These are phyloP conservation scores for Eucalyptus tenuipes DNA, from an alignment of 345 rosid species.

Conservation along the genomic window DNA sequence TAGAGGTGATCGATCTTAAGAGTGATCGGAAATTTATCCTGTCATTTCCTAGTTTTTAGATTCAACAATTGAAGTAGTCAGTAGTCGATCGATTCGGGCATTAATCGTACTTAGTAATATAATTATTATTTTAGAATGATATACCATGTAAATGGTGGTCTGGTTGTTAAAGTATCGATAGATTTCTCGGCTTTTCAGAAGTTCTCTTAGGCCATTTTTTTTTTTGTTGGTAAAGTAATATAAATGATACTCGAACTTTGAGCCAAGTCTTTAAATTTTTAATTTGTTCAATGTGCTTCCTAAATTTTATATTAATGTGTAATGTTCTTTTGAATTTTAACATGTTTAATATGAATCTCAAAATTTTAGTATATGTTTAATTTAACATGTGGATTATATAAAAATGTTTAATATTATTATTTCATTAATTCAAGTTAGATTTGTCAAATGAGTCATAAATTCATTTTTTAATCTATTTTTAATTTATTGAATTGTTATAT, in stretches of 20 bases:
- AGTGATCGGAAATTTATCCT: neutral
- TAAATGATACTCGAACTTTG: too few species aligned
- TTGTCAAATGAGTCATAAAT: too few species aligned
- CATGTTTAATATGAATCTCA: too few species aligned
- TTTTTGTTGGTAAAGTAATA: neutral
- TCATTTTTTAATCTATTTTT: too few species aligned
- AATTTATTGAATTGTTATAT: too few species aligned
- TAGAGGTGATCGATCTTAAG: neutral
- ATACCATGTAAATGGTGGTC: neutral
- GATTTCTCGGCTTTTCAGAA: neutral
- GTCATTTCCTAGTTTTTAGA: neutral
- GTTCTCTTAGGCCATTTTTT: neutral
- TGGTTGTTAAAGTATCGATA: neutral
- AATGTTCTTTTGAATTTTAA: neutral
- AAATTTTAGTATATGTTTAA: too few species aligned
- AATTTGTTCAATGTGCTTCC: fast-evolving
- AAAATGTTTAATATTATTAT: too few species aligned
- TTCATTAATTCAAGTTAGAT: neutral
- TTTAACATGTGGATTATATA: too few species aligned
- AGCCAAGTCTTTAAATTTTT: neutral
- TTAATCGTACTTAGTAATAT: neutral
- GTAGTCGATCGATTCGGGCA: neutral
- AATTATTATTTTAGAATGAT: neutral
- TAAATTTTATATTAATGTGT: too few species aligned
- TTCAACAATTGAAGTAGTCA: neutral